Percentiles rank a stretch among this genome's conserved stretches.
These are phyloP conservation scores for Apiotrichum gamsii DNA, from an alignment of 1,284 basidiomycete species.

Conservation along the genomic window DNA sequence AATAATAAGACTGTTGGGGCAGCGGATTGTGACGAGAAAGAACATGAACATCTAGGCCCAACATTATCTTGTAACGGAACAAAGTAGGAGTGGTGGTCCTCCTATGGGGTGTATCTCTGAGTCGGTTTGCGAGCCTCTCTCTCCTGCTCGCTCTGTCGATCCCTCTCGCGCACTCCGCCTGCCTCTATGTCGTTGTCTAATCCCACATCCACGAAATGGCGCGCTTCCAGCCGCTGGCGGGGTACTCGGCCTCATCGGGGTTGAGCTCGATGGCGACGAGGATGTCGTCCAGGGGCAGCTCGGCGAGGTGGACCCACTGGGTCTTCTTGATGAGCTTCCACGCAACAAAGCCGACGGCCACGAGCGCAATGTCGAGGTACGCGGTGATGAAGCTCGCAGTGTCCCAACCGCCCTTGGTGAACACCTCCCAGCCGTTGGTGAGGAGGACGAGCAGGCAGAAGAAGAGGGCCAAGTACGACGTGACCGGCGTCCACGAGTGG, in stretches of 20 bases:
- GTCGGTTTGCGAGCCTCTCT: too few species aligned
- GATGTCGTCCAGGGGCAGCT: constrained; percentile 20
- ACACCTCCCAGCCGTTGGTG: constrained; percentile 21
- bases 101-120: too few species aligned
- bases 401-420: constrained; percentile 23
- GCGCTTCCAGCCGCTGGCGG: constrained; percentile 5
- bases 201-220: constrained; percentile 23
- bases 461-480: constrained; percentile 14
- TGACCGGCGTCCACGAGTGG: constrained; percentile 26
- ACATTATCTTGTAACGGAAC: too few species aligned
- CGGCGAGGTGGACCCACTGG: constrained; percentile 11
- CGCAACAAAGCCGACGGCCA: constrained; percentile 10
- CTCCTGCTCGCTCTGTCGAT: too few species aligned
- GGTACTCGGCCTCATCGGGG: constrained; percentile 10
- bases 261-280: constrained; percentile 12
- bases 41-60: too few species aligned
- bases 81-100: too few species aligned
- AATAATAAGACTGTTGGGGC: too few species aligned
- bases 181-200: constrained; percentile 2
- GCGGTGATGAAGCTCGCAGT: constrained; percentile 16
- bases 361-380: constrained; percentile 24
- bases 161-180: background rate
- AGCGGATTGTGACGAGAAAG: too few species aligned
- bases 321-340: constrained; percentile 23
- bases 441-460: constrained; percentile 18